phyloP scores from a whole-genome alignment of 805 yeast genomes.

The Candida nanaspora region DNA sequence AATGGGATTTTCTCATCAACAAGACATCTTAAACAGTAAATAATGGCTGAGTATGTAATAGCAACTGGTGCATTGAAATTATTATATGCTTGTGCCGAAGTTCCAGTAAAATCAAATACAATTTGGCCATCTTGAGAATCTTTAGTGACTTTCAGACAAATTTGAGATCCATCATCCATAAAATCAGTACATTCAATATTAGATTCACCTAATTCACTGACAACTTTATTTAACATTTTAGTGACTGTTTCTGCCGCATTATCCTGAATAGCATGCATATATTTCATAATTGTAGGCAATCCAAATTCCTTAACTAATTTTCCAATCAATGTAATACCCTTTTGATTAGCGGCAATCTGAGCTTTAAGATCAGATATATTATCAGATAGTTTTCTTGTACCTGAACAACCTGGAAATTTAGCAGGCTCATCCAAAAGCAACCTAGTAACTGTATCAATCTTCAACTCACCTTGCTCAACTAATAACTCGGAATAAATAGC shows the following conservation, averaged over 20 bases:
- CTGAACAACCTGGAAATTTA: constrained; percentile 78
- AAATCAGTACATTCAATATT: constrained; percentile 49
- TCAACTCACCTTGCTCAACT: constrained; percentile 65
- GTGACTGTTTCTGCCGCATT: constrained; percentile 74
- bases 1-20: constrained; percentile 85
- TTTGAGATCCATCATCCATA: constrained; percentile 79
- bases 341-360: constrained; percentile 82
- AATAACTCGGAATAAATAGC: constrained; percentile 72
- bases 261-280: constrained; percentile 77
- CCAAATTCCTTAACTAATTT: constrained; percentile 58
- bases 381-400: constrained; percentile 78
- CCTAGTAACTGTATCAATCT: constrained; percentile 59
- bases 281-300: constrained; percentile 49
- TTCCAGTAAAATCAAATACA: constrained; percentile 76
- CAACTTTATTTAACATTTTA: constrained; percentile 37
- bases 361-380: constrained; percentile 81
- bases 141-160: constrained; percentile 38
- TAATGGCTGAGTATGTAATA: constrained; percentile 80
- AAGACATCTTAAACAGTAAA: constrained; percentile 79
- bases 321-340: constrained; percentile 65
- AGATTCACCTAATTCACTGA: constrained; percentile 31
- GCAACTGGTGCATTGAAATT: constrained; percentile 92
- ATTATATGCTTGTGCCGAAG: constrained; percentile 82
- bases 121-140: constrained; percentile 47
- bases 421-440: constrained; percentile 70